Percentiles rank a stretch among this genome's conserved stretches.
These are phyloP conservation scores for Mortierella sp. DNA, from an alignment of 371 early-diverging fungal species.

Conservation along the genomic window DNA sequence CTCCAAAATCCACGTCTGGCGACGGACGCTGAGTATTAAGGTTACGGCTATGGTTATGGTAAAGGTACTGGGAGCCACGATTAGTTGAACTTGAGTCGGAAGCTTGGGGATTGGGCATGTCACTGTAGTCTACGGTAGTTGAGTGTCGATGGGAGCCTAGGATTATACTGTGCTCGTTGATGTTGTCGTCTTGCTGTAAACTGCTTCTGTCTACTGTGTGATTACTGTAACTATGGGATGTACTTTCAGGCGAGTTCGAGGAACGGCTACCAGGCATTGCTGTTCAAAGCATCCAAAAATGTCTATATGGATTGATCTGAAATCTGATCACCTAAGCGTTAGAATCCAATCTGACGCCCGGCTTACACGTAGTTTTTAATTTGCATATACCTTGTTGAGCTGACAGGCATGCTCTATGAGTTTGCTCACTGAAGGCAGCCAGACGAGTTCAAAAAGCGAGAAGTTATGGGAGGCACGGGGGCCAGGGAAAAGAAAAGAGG, in stretches of 20 bases:
- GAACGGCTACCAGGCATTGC: conserved; percentile 38
- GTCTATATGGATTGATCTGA: neutral
- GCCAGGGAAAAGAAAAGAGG: neutral
- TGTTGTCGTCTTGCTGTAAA: neutral
- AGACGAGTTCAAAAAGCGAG: no score
- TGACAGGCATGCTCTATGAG: no score
- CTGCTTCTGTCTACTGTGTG: neutral
- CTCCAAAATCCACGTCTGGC: conserved; percentile 4
- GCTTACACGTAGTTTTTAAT: no score
- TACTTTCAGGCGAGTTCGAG: conserved; percentile 12
- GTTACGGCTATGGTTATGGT: neutral
- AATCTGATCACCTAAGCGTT: no score
- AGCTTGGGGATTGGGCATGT: no score
- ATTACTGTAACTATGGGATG: conserved; percentile 1
- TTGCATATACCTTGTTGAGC: no score
- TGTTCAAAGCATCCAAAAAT: neutral
- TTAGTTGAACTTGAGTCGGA: neutral
- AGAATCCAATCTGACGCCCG: no score
- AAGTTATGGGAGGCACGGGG: neutral
- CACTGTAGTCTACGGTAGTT: neutral
- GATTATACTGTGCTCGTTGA: neutral
- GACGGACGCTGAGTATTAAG: neutral
- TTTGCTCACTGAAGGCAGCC: no score
- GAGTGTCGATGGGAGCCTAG: neutral
- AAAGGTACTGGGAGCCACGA: neutral